Conservation (phyloP, 805 yeast species). For the Zygosaccharomyces bailii region DNA sequence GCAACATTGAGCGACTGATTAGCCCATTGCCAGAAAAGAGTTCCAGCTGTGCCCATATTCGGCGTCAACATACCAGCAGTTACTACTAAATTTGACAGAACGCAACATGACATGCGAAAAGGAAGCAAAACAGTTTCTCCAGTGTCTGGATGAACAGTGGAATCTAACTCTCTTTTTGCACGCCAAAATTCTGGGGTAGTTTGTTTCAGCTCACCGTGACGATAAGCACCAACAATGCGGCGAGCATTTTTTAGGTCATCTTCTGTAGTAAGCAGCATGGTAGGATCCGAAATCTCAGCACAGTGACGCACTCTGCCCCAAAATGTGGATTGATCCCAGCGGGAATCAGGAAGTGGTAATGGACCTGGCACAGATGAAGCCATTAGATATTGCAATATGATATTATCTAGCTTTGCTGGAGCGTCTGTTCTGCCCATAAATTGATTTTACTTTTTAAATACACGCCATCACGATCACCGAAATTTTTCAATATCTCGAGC, state of each 20-base stretch:
- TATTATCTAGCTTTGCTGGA: too few species aligned
- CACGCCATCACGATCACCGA: too few species aligned
- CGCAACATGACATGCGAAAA: slow-evolving; percentile 96
- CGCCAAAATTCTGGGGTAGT: slow-evolving; percentile 86
- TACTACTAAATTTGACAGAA: slow-evolving; percentile 86
- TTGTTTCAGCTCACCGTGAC: slow-evolving; percentile 57
- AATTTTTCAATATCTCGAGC: slow-evolving; percentile 1
- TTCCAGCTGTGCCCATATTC: slow-evolving; percentile 81
- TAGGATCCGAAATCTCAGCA: slow-evolving; percentile 88
- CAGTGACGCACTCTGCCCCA: slow-evolving; percentile 95
- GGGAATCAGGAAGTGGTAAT: slow-evolving; percentile 72
- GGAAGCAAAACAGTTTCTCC: slow-evolving; percentile 91
- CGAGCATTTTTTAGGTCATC: slow-evolving; percentile 63
- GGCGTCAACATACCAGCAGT: slow-evolving; percentile 99
- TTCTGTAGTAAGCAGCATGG: slow-evolving; percentile 73
- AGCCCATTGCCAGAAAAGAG: slow-evolving; percentile 96
- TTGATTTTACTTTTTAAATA: too few species aligned
- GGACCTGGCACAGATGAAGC: slow-evolving; percentile 88
- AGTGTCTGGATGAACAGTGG: slow-evolving; percentile 94
- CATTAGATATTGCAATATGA: too few species aligned
- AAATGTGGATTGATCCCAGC: slow-evolving; percentile 75
- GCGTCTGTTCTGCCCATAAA: too few species aligned
- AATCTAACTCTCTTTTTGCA: slow-evolving; percentile 82
- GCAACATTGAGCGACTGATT: slow-evolving; percentile 97
- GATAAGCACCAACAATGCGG: slow-evolving; percentile 62